Conservation (phyloP, 1,139 yeast genomes). For the Taphrina deformans region DNA sequence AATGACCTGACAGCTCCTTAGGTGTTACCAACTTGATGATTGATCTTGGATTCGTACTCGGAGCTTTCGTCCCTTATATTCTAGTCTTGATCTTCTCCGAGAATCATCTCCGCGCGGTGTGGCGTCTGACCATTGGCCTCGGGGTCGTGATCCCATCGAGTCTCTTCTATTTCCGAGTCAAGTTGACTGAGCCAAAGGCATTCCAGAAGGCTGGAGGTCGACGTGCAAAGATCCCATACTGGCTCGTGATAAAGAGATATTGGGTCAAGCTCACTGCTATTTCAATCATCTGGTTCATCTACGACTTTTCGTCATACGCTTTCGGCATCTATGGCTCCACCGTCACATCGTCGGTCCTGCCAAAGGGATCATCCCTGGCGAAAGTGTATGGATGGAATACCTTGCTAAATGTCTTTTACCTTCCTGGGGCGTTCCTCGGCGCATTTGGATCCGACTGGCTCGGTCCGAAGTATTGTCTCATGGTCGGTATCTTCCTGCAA, state of each 20-base stretch:
- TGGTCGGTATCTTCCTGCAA: constrained; percentile 67
- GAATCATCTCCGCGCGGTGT: constrained; percentile 71
- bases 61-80: constrained; percentile 84
- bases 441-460: constrained; percentile 78
- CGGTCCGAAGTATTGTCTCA: constrained; percentile 81
- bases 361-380: constrained; percentile 47
- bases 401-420: constrained; percentile 78
- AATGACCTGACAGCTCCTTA: too few relatives aligned
- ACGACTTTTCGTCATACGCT: constrained; percentile 84
- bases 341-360: constrained; percentile 61
- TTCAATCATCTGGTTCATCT: constrained; percentile 82
- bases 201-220: constrained; percentile 72
- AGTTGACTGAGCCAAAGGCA: constrained; percentile 68
- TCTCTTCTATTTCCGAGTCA: constrained; percentile 72
- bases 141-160: constrained; percentile 90
- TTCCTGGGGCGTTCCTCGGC: constrained; percentile 87
- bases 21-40: constrained; percentile 80
- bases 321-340: constrained; percentile 79
- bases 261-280: constrained; percentile 76
- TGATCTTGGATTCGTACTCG: constrained; percentile 79
- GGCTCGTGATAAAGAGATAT: constrained; percentile 71
- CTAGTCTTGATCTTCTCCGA: constrained; percentile 76
- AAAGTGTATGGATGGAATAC: constrained; percentile 90
- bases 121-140: constrained; percentile 89
- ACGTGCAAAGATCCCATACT: constrained; percentile 63